Conservation (phyloP, 2,329 filamentous ascomycete species). For the Talaromyces sp. region DNA sequence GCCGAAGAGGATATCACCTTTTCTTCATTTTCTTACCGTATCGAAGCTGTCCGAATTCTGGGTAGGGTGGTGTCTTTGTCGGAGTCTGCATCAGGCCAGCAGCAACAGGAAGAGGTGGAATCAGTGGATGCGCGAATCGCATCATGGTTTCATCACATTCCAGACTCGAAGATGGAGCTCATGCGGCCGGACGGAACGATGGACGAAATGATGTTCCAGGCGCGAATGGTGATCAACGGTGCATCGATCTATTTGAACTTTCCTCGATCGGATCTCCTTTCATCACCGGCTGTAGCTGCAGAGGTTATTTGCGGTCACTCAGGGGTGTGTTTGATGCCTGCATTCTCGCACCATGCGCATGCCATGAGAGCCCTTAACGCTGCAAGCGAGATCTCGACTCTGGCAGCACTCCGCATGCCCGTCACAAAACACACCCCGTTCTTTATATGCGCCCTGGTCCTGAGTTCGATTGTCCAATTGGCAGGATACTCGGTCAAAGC, state of each 20-base stretch:
- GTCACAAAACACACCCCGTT: slow-evolving; percentile 75
- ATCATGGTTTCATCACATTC: slow-evolving; percentile 79
- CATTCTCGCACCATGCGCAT: slow-evolving; percentile 51
- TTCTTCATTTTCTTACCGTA: slow-evolving; percentile 80
- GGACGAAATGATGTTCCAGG: slow-evolving; percentile 91
- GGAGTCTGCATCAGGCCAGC: slow-evolving; percentile 36
- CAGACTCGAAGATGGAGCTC: slow-evolving; percentile 66
- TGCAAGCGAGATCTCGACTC: slow-evolving; percentile 72
- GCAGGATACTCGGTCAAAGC: slow-evolving; percentile 68
- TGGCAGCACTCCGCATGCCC: slow-evolving; percentile 58
- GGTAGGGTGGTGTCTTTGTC: slow-evolving; percentile 63
- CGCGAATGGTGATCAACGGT: slow-evolving; percentile 69
- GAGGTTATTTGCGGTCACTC: slow-evolving; percentile 48
- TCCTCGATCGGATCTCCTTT: slow-evolving; percentile 69
- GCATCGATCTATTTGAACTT: slow-evolving; percentile 73
- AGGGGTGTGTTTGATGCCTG: slow-evolving; percentile 37
- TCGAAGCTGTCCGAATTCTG: slow-evolving; percentile 75
- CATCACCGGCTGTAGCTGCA: slow-evolving; percentile 48
- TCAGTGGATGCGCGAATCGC: slow-evolving; percentile 57
- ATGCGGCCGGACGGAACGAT: slow-evolving; percentile 67
- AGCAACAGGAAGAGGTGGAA: slow-evolving; percentile 55
- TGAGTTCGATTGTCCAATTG: slow-evolving; percentile 77
- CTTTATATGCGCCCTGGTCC: slow-evolving; percentile 75
- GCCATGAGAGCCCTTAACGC: slow-evolving; percentile 77
- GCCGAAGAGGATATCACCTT: slow-evolving; percentile 64